Base-by-base conservation (phyloP, 2,329 filamentous ascomycete species). In the Aspergillus thermomutatus region DNA sequence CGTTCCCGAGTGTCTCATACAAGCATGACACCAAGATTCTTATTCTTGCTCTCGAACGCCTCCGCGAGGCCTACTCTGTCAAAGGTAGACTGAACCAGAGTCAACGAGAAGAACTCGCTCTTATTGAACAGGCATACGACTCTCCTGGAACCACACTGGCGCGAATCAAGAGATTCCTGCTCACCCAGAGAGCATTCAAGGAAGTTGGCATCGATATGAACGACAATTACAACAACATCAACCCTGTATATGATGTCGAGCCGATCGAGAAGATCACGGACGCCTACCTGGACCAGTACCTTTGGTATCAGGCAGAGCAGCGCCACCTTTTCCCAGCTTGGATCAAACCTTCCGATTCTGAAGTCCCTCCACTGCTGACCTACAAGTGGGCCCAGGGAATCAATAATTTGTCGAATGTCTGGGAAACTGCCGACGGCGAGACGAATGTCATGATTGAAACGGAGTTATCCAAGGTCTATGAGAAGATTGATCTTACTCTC, bases 351-450 rank as follows among this genome's bases (percentile, higher is more conserved):
- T 97, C 94, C 0, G 94, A 99, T 72, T 96, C 93, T 0, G 95
- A 99, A 74, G 94, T 99, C 0, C 94, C 95, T 2, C 94, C 94
- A 26, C 80, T 99, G 17, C 79, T 99, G 58, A 90, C 91, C 0
- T 99, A 99, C 82, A 99, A 99, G 76, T 99, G 95, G 95, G 92
- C 94, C 1, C 95, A 99, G 73, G 94, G 94, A 51, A 97, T 99
- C 81, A 99, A 99, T 81, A 99, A 99, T 70, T 80, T 99, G 49
- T 90, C 92, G 67, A 90, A 91, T 64, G 92, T 99, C 27, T 99
- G 94, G 94, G 90, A 95, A 69, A 90, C 90, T 21, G 86, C 91
- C 47, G 89, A 97, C 66, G 94, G 94, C 61, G 92, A 99, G 75
- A 97, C 93, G 75, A 97, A 97, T 66, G 94, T 99, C 60, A 92